A percentile compares a stretch with the other conserved stretches of the same genome.
phyloP scores from a whole-genome alignment of 495 filamentous ascomycete species.

The Tuber magnatum region DNA sequence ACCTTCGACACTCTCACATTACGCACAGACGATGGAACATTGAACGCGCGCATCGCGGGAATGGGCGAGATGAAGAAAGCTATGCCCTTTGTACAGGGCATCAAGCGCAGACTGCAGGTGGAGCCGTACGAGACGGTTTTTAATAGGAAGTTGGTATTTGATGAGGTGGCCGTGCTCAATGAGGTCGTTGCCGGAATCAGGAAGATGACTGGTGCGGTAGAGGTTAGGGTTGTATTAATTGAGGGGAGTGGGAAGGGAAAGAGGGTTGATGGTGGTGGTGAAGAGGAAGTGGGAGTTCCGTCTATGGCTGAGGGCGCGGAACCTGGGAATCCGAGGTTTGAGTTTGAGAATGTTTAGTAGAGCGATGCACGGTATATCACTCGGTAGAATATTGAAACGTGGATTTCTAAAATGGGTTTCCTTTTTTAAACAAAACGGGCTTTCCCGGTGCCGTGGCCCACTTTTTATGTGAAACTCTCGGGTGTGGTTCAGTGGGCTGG shows the following conservation, averaged over 20 bases:
- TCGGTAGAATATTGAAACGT: not conserved
- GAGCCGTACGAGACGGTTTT: conserved; percentile 59
- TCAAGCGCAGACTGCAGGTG: conserved; percentile 71
- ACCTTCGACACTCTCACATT: conserved; percentile 53
- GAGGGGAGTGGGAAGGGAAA: conserved; percentile 62
- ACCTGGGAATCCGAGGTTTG: conserved; percentile 71
- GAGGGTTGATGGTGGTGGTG: conserved; percentile 46
- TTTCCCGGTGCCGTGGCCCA: not conserved
- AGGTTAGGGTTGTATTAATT: conserved; percentile 58
- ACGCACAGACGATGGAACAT: conserved; percentile 65
- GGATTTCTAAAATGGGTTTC: not conserved
- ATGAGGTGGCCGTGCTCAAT: conserved; percentile 64
- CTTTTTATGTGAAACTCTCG: not conserved
- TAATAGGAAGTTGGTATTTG: conserved; percentile 73
- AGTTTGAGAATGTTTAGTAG: conserved; percentile 62
- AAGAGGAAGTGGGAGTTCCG: conserved; percentile 53
- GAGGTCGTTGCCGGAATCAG: conserved; percentile 55
- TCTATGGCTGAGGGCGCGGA: conserved; percentile 58
- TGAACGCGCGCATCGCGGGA: conserved; percentile 67
- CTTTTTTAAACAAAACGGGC: not conserved
- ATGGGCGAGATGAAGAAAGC: conserved; percentile 90
- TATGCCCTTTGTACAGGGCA: conserved; percentile 86
- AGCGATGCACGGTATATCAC: not conserved
- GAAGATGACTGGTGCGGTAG: conserved; percentile 58
- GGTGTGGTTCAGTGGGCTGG: not conserved